Conservation (phyloP, 345 rosid genomes). For the Microcos paniculata region DNA sequence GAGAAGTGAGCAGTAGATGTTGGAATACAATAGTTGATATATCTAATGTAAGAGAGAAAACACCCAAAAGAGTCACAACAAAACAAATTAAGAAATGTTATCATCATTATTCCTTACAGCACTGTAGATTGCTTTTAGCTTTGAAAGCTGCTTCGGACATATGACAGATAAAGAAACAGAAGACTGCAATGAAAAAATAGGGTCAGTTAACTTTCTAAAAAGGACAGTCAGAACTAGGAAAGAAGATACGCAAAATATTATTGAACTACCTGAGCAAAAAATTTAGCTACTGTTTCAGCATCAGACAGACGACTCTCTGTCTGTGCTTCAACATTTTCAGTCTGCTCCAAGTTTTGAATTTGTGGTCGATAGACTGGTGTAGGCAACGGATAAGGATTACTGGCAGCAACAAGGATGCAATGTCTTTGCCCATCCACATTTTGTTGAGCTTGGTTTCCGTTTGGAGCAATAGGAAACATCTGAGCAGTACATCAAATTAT, state of each 20-base stretch:
- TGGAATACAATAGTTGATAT: neutral
- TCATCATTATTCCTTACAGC: constrained; percentile 55
- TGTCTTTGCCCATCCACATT: constrained; percentile 73
- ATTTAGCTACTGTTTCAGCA: constrained; percentile 86
- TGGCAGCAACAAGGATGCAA: constrained; percentile 88
- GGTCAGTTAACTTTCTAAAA: constrained; percentile 26
- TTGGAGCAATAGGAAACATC: constrained; percentile 64
- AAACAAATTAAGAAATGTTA: neutral
- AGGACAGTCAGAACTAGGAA: constrained; percentile 8
- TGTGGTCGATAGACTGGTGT: constrained; percentile 90
- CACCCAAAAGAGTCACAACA: neutral
- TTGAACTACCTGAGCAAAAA: constrained; percentile 58
- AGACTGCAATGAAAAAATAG: constrained; percentile 52
- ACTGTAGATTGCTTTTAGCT: constrained; percentile 73
- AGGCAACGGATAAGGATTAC: constrained; percentile 87
- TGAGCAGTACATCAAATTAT: constrained; percentile 26
- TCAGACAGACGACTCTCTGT: constrained; percentile 72
- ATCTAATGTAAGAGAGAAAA: neutral
- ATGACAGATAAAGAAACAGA: constrained; percentile 81
- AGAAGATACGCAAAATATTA: constrained; percentile 6
- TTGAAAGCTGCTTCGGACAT: constrained; percentile 89
- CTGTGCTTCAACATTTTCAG: constrained; percentile 57
- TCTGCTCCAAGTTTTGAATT: constrained; percentile 58
- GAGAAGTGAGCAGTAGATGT: neutral
- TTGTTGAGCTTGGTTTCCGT: constrained; percentile 67